These are phyloP conservation scores for Wallemia ichthyophaga DNA, from an alignment of 1,284 basidiomycete genomes.

Conservation along the genomic window DNA sequence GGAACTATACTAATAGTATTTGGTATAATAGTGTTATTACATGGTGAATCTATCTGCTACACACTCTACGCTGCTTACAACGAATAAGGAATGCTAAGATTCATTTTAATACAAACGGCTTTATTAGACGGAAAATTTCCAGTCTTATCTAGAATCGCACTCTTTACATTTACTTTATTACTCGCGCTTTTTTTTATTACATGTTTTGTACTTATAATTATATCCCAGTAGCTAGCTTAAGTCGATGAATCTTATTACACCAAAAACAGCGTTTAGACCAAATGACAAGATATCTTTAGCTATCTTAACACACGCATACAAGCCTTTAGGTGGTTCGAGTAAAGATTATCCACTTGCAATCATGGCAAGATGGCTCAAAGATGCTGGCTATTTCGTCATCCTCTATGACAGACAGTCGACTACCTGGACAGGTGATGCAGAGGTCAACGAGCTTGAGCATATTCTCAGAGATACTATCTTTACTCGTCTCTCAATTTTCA, in stretches of 20 bases:
- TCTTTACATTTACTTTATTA: background rate
- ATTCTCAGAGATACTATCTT: background rate
- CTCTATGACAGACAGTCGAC: background rate
- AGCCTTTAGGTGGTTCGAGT: background rate
- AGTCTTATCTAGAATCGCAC: background rate
- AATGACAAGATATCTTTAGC: background rate
- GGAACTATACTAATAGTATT: background rate
- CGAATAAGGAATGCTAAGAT: background rate
- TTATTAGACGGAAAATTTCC: background rate
- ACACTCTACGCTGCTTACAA: background rate
- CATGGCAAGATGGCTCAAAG: background rate
- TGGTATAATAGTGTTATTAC: background rate
- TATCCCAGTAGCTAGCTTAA: background rate
- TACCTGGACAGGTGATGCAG: background rate
- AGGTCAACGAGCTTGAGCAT: background rate
- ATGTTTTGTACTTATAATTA: background rate
- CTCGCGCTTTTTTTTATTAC: background rate
- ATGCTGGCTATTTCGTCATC: background rate
- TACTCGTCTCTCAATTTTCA: background rate
- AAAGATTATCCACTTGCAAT: background rate
- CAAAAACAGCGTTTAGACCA: background rate
- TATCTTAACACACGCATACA: background rate
- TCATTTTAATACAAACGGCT: background rate
- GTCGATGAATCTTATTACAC: background rate
- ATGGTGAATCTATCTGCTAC: background rate